Conservation (phyloP, 75 land plant genomes). For the Selaginella tamariscina region DNA sequence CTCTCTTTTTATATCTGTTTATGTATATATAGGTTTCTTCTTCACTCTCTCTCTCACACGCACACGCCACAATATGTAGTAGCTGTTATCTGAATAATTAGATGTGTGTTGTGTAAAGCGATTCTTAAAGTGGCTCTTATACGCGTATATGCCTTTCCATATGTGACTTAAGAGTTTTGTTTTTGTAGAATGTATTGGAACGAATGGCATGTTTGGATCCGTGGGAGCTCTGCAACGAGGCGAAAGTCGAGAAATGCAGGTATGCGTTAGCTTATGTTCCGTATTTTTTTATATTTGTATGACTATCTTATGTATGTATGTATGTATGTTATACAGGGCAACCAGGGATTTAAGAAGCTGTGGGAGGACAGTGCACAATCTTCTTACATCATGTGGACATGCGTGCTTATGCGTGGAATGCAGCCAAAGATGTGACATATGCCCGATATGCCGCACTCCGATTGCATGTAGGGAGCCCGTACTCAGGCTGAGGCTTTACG, state of each 20-base stretch:
- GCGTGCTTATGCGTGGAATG: conserved; percentile 87
- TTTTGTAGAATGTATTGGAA: conserved; percentile 50
- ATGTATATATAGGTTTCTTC: no score
- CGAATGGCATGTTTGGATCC: conserved; percentile 69
- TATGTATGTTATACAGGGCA: no score
- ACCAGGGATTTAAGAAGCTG: conserved; percentile 88
- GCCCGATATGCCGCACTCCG: conserved; percentile 77
- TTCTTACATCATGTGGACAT: conserved; percentile 70
- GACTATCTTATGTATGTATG: no score
- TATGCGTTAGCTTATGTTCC: no score
- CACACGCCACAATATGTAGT: no score
- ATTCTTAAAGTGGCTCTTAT: no score
- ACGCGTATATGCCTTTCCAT: no score
- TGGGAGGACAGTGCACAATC: conserved; percentile 58
- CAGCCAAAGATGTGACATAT: conserved; percentile 66
- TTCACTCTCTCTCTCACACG: no score
- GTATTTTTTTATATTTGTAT: no score
- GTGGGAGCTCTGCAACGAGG: conserved; percentile 64
- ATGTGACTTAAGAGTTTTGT: background rate
- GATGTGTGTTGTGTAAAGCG: no score
- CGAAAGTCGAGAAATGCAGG: conserved; percentile 76
- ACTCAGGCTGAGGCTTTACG: conserved; percentile 47
- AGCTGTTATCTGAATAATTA: no score
- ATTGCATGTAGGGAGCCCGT: conserved; percentile 30
- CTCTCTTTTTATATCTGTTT: no score